phyloP scores from a whole-genome alignment of 768 basidiomycete genomes.

The Multifurca ochricompacta region DNA sequence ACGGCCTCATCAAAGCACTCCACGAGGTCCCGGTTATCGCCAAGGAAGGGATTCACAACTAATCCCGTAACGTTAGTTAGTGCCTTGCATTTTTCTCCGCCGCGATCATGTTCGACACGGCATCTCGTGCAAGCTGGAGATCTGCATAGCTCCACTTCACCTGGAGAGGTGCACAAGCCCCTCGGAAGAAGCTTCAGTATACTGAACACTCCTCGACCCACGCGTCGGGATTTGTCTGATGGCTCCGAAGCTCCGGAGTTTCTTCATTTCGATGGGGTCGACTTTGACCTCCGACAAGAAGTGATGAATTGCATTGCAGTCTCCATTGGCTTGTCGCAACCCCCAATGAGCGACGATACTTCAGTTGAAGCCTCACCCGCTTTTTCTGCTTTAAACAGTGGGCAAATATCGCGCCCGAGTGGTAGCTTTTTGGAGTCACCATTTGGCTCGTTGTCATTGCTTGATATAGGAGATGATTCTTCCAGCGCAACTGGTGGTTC shows the following conservation, averaged over 20 bases:
- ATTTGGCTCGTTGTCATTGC: constrained; percentile 64
- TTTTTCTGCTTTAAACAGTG: constrained; percentile 40
- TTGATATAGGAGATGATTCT: constrained; percentile 65
- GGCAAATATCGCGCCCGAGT: constrained; percentile 24
- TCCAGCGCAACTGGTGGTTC: constrained; percentile 58
- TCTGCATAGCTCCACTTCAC: constrained; percentile 50
- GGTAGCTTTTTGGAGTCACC: constrained; percentile 48
- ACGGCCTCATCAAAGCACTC: constrained; percentile 21
- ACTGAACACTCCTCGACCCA: constrained; percentile 10
- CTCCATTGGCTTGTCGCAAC: constrained; percentile 89
- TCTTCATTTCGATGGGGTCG: constrained; percentile 41
- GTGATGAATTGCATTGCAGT: constrained; percentile 98
- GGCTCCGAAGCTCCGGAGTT: constrained; percentile 9
- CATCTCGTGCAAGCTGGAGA: constrained; percentile 71
- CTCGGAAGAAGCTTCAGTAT: constrained; percentile 19
- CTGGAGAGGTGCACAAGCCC: constrained; percentile 36
- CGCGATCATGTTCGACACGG: constrained; percentile 36
- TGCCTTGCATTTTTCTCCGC: constrained; percentile 17
- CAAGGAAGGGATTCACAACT: constrained; percentile 25
- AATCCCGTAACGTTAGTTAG: constrained; percentile 20
- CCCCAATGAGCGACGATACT: constrained; percentile 62
- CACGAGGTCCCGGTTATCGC: constrained; percentile 3
- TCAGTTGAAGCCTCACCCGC: constrained; percentile 63
- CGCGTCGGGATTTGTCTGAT: constrained; percentile 14
- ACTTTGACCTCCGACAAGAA: constrained; percentile 92